Evolutionary conservation across 169 alveolate species (phyloP).

Genomic region (Plasmodium gaboni): DNA sequence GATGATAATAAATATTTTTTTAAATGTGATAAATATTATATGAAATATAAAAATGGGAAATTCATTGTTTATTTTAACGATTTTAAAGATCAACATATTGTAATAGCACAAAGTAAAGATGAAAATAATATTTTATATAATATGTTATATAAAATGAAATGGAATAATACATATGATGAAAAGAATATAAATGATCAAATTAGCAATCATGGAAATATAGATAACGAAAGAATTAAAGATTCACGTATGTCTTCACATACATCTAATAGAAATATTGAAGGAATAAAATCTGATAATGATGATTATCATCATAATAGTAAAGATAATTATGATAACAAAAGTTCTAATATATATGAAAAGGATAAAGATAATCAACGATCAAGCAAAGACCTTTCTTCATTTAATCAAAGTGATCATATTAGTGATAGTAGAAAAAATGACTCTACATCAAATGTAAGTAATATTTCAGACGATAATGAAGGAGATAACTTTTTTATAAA

Average conservation of each 20-base stretch:
- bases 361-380: background rate
- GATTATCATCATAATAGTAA: background rate
- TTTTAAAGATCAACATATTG: slow-evolving; percentile 62
- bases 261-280: background rate
- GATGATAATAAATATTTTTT: slow-evolving; percentile 9
- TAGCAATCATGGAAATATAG: background rate
- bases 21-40: slow-evolving; percentile 48
- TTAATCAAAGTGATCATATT: background rate
- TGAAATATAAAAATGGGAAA: slow-evolving; percentile 54
- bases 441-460: background rate
- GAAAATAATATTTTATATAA: slow-evolving; percentile 14
- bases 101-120: slow-evolving; percentile 59
- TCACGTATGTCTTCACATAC: slow-evolving; percentile 16
- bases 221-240: background rate
- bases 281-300: background rate
- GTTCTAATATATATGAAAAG: background rate
- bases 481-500: slow-evolving; percentile 61
- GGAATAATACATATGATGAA: slow-evolving; percentile 13
- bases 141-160: slow-evolving; percentile 35
- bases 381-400: background rate
- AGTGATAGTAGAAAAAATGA: slow-evolving; percentile 1
- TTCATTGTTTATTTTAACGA: slow-evolving; percentile 39
- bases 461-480: slow-evolving; percentile 14
- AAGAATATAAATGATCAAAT: background rate
- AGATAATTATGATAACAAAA: background rate